Conservation (phyloP, 2,329 filamentous ascomycete species). For the Amauroascus verrucosus region DNA sequence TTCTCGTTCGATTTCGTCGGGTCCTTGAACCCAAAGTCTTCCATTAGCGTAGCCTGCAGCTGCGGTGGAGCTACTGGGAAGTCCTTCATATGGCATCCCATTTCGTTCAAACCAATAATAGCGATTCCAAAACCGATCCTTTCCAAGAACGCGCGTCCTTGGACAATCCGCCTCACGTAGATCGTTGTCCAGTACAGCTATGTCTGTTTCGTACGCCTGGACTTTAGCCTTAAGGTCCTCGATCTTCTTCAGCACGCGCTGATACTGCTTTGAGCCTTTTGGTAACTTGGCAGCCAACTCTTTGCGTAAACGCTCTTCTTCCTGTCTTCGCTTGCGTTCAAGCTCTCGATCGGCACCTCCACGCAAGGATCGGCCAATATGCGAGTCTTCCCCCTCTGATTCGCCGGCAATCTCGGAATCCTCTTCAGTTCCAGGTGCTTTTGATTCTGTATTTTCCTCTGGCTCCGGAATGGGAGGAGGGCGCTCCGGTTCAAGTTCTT, state of each 20-base stretch:
- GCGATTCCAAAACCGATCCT: constrained; percentile 94
- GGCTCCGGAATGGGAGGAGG: constrained; percentile 36
- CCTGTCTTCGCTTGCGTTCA: constrained; percentile 67
- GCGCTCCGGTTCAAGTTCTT: constrained; percentile 39
- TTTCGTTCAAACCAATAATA: constrained; percentile 99
- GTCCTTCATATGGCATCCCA: constrained; percentile 87
- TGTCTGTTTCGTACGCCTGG: constrained; percentile 72
- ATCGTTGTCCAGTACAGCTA: constrained; percentile 78
- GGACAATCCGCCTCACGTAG: constrained; percentile 89
- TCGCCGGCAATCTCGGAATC: constrained; percentile 49
- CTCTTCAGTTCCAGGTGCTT: constrained; percentile 45
- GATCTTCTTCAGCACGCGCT: constrained; percentile 78
- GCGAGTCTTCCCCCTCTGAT: constrained; percentile 35
- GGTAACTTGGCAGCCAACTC: constrained; percentile 55
- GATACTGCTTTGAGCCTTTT: constrained; percentile 79
- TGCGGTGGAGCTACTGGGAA: constrained; percentile 80
- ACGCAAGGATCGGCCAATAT: constrained; percentile 48
- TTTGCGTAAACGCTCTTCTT: constrained; percentile 59
- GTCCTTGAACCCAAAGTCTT: constrained; percentile 91
- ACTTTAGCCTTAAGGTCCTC: constrained; percentile 75
- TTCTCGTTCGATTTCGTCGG: constrained; percentile 73
- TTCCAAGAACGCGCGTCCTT: constrained; percentile 76
- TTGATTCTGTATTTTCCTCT: constrained; percentile 31
- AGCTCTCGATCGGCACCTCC: constrained; percentile 58
- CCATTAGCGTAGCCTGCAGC: constrained; percentile 85